A percentile compares a stretch with the other conserved stretches of the same genome.
Conservation (phyloP, 257 asterid species). For the Paulownia fortunei region DNA sequence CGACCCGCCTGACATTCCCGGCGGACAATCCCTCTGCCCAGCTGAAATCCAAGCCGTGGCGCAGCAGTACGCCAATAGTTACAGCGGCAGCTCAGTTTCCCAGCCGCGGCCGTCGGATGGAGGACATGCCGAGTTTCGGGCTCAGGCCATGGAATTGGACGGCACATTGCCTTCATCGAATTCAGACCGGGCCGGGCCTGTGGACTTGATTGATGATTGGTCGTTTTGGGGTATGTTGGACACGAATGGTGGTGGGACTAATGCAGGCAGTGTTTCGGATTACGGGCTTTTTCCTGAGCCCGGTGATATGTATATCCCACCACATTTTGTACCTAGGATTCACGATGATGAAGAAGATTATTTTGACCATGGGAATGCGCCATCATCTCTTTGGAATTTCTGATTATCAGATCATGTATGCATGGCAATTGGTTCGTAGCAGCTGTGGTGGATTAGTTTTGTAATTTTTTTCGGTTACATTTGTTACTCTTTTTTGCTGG, state of each 20-base stretch:
- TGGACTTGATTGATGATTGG: conserved; percentile 32
- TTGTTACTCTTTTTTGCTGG: neutral
- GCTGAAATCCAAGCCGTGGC: conserved; percentile 64
- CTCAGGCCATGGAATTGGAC: neutral
- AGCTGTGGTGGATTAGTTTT: neutral
- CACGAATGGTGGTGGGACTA: neutral
- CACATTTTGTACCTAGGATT: neutral
- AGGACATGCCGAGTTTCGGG: neutral
- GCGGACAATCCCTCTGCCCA: conserved; percentile 50
- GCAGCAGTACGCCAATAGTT: conserved; percentile 28
- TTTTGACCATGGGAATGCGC: neutral
- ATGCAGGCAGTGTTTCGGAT: conserved; percentile 10
- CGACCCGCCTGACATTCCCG: conserved; percentile 44
- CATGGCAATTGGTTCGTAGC: neutral
- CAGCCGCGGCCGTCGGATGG: neutral
- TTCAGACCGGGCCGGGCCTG: neutral
- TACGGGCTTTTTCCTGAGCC: conserved; percentile 30
- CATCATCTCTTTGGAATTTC: conserved; percentile 27
- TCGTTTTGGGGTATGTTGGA: conserved; percentile 37
- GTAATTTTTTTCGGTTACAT: neutral
- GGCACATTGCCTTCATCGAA: neutral
- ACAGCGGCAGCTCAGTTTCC: neutral
- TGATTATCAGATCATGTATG: too few species aligned
- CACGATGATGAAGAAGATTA: conserved; percentile 13
- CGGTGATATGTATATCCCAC: conserved; percentile 21